Evolutionary conservation across 805 yeast species (phyloP).

Genomic region (Saturnispora diversa): DNA sequence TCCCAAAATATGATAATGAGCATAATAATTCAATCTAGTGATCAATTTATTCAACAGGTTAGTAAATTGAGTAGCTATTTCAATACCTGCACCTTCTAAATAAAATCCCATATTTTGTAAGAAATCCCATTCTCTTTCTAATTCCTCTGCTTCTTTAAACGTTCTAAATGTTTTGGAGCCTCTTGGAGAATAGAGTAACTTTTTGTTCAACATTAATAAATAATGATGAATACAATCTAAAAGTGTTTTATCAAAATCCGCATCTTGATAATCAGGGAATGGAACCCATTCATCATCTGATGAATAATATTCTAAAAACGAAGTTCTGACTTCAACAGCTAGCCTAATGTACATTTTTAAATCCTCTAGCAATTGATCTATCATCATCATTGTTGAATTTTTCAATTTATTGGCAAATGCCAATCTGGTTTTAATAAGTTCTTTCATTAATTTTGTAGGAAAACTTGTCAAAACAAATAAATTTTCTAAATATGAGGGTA

Average conservation of each 20-base stretch:
- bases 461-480: conserved; percentile 61
- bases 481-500: conserved; percentile 64
- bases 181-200: conserved; percentile 63
- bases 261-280: conserved; percentile 54
- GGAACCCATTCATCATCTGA: conserved; percentile 62
- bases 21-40: conserved; percentile 59
- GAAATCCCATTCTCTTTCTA: conserved; percentile 75
- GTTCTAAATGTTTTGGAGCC: conserved; percentile 57
- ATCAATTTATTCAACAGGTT: conserved; percentile 56
- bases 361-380: conserved; percentile 87
- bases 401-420: conserved; percentile 68
- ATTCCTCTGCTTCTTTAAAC: conserved; percentile 84
- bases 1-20: conserved; percentile 62
- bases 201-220: conserved; percentile 62
- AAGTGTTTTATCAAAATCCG: conserved; percentile 53
- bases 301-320: conserved; percentile 50
- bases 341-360: conserved; percentile 68
- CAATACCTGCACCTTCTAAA: conserved; percentile 74
- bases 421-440: conserved; percentile 64
- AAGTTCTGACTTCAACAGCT: conserved; percentile 66
- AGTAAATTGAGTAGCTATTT: conserved; percentile 39
- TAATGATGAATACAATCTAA: conserved; percentile 67
- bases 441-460: conserved; percentile 74
- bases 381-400: conserved; percentile 90
- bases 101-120: conserved; percentile 69